A percentile compares a stretch with the other conserved stretches of the same genome.
phyloP scores from a whole-genome alignment of 768 basidiomycete species.

The Sarcomyxa edulis region DNA sequence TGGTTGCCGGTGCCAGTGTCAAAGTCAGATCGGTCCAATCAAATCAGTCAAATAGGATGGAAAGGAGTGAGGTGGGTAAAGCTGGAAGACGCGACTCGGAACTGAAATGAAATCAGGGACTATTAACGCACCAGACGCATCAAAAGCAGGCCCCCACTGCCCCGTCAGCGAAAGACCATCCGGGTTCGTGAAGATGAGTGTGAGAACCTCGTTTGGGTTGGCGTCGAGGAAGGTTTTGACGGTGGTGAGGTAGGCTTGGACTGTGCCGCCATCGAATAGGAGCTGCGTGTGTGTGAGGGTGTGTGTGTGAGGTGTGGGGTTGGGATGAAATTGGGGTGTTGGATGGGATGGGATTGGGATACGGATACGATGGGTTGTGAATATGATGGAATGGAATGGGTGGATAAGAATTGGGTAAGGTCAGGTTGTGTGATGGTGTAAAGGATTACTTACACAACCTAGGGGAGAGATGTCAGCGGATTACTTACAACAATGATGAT shows the following conservation, averaged over 20 bases:
- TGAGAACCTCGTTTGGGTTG: slow-evolving; percentile 62
- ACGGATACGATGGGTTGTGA: slow-evolving; percentile 2
- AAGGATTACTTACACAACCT: no score
- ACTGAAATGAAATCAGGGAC: not conserved
- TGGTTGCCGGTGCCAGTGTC: not conserved
- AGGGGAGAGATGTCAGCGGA: no score
- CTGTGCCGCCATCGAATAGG: slow-evolving; percentile 50
- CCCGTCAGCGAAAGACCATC: slow-evolving; percentile 43
- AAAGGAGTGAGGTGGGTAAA: not conserved
- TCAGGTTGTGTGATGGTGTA: no score
- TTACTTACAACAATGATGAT: no score
- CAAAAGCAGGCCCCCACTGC: slow-evolving; percentile 49
- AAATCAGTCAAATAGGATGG: no score
- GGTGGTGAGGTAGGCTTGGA: slow-evolving; percentile 39
- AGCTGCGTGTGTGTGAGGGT: slow-evolving; percentile 14
- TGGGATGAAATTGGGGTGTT: slow-evolving; percentile 17
- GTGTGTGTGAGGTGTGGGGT: not conserved
- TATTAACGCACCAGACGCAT: slow-evolving; percentile 41
- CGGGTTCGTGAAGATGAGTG: slow-evolving; percentile 62
- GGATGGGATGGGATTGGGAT: not conserved
- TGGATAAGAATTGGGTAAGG: not conserved
- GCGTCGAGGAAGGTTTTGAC: slow-evolving; percentile 52
- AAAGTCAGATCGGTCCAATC: no score
- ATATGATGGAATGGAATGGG: not conserved
- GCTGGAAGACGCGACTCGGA: not conserved